phyloP scores from a whole-genome alignment of 805 yeast species.

The Wickerhamiella bombiphila region DNA sequence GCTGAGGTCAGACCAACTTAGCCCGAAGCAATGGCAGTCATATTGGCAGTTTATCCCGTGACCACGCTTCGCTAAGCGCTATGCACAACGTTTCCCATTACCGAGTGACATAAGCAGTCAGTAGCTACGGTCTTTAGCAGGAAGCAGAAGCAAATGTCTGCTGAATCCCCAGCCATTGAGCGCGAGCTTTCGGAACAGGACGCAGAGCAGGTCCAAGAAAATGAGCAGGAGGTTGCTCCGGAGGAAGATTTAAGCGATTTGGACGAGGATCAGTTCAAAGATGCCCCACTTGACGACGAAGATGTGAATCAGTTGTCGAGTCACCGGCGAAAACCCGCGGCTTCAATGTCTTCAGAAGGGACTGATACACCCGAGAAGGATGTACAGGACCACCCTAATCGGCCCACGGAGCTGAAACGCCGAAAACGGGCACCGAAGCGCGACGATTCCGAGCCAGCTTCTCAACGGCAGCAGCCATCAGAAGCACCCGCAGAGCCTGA shows the following conservation, averaged over 20 bases:
- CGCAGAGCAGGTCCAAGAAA: constrained; percentile 1
- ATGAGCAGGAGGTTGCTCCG: constrained; percentile 2
- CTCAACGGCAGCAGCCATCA: constrained; percentile 13
- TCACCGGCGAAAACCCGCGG: constrained; percentile 21
- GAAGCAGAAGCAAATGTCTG: too few species aligned
- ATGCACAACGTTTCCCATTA: too few species aligned
- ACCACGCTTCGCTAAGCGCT: too few species aligned
- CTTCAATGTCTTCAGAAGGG: too few species aligned
- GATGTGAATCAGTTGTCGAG: constrained; percentile 26
- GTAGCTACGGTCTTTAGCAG: too few species aligned
- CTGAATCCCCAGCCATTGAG: too few species aligned
- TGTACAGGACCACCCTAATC: too few species aligned
- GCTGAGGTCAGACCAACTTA: too few species aligned
- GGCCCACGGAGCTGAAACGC: neutral
- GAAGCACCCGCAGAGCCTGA: constrained; percentile 18
- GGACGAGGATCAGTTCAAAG: constrained; percentile 23
- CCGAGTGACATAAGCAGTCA: too few species aligned
- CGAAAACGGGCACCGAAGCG: constrained; percentile 1
- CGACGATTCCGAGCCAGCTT: constrained; percentile 10
- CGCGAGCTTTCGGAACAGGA: neutral
- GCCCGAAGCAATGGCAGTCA: too few species aligned
- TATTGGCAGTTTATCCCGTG: too few species aligned
- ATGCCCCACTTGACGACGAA: constrained; percentile 24
- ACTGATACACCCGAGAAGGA: constrained; percentile 1
- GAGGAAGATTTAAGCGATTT: constrained; percentile 5